Evolutionary conservation across 2,329 filamentous ascomycete species (phyloP), one percentile per base, ranked within the genome.

Genomic region (Colletotrichum sansevieriae): DNA sequence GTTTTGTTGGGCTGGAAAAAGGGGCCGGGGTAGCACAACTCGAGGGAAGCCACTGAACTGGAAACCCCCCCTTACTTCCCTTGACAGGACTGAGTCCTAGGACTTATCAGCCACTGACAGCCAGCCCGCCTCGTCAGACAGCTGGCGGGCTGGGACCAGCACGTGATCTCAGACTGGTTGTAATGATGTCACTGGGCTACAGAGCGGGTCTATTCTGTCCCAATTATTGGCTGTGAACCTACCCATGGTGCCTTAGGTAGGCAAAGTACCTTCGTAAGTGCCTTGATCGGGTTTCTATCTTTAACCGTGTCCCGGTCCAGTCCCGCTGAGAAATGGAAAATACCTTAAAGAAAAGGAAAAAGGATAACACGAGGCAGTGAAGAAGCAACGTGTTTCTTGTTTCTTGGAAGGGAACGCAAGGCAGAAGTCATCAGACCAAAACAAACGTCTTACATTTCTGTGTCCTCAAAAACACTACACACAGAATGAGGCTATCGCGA

Each of bases 311-410:
- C 18, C 35, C 52, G 29, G 49, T 52, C 29, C 29, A 33, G 49
- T 52, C 49, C 29, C 29, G 33, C 33, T 11, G 44, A 8, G 33
- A 29, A 11, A 39, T 11, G 44, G 11, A 12, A 22, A 41, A 18
- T 39, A 49, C 41, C 29, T 12, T 4, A 3, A 25, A 25, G 5
- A 11, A 41, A 62, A 11, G 22, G 22, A 4, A 4, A 35, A 62
- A 35, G 10, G 35, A 51, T 15, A 46, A 37, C 41, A 59, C 41
- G 13, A 47, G 39, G 20, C 35, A 41, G 43, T 29, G 7, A 51
- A 44, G 15, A 58, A 58, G 55, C 55, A 58, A 58, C 39, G 55
- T 58, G 55, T 43, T 58, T 46, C 39, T 58, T 58, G 55, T 43
- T 58, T 46, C 39, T 58, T 44, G 8, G 18, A 18, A 22, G 18